Percentiles rank a stretch among this genome's conserved stretches.
phyloP scores from a whole-genome alignment of 78 protist genomes.

The Pigoraptor vietnamica region DNA sequence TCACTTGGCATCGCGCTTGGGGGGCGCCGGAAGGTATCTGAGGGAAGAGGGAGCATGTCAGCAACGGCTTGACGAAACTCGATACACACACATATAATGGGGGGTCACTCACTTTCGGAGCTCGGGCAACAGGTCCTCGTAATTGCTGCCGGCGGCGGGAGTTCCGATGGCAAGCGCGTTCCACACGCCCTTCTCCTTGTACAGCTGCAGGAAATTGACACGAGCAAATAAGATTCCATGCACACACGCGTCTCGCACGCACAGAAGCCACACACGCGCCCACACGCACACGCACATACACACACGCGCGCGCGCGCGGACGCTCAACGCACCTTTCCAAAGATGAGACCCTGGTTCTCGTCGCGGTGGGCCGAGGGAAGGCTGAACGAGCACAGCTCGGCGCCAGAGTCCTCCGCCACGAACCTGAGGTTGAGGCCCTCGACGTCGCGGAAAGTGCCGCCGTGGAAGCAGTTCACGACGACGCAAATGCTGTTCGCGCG shows the following conservation, averaged over 20 bases:
- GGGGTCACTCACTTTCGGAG: not conserved
- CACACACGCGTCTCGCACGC: too few species aligned
- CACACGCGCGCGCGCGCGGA: not conserved
- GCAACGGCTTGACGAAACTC: not conserved
- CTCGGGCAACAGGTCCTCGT: not conserved
- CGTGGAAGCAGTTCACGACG: not conserved
- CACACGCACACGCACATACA: not conserved
- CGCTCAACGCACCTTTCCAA: not conserved
- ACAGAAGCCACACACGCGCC: not conserved
- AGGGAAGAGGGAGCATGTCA: too few species aligned
- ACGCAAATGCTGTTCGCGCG: not conserved
- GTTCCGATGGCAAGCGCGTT: not conserved
- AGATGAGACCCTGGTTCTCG: not conserved
- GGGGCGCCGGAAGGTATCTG: not conserved
- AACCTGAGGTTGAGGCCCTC: not conserved
- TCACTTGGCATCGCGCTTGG: not conserved
- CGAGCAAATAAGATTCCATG: not conserved
- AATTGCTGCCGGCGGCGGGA: not conserved
- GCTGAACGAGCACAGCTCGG: not conserved
- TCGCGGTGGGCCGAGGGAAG: not conserved
- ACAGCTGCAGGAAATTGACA: not conserved
- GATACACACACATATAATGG: not conserved
- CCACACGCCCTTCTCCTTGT: not conserved
- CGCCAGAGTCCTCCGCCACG: not conserved
- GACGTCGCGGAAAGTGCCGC: not conserved